These are phyloP conservation scores for Schoenoplectus triqueter DNA, from an alignment of 202 grass and related monocot species.

Conservation along the genomic window DNA sequence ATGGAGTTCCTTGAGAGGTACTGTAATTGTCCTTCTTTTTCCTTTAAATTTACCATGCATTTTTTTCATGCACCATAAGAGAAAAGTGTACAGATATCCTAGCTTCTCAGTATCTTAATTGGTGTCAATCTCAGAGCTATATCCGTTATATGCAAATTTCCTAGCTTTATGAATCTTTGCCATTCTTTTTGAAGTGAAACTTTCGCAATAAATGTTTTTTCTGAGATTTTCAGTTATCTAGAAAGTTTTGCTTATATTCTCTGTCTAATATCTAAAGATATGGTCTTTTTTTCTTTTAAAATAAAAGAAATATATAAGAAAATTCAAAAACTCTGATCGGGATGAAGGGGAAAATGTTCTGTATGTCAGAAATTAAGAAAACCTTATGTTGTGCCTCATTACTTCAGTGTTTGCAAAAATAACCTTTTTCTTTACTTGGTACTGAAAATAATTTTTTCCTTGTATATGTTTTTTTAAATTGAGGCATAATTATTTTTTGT, in stretches of 20 bases:
- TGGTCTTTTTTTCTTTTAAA: background rate
- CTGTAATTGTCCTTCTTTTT: background rate
- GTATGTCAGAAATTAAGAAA: background rate
- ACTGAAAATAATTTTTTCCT: background rate
- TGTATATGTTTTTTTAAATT: background rate
- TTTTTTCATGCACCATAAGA: background rate
- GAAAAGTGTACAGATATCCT: background rate
- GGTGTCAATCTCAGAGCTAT: background rate
- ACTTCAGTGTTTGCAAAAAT: background rate
- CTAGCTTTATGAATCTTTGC: background rate
- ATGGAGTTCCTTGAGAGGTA: conserved; percentile 34
- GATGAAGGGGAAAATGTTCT: background rate
- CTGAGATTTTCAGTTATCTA: background rate
- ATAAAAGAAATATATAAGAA: background rate
- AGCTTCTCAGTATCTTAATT: background rate
- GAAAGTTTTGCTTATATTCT: background rate
- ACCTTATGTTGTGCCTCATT: background rate
- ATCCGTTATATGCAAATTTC: conserved; percentile 1
- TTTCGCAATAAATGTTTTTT: background rate
- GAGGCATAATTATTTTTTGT: background rate
- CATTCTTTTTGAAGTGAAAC: background rate
- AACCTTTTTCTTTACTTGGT: background rate
- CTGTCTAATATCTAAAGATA: background rate
- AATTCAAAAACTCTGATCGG: background rate
- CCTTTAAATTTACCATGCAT: background rate